Base-by-base conservation (phyloP, 768 basidiomycete species). In the Boletus huronensis region DNA sequence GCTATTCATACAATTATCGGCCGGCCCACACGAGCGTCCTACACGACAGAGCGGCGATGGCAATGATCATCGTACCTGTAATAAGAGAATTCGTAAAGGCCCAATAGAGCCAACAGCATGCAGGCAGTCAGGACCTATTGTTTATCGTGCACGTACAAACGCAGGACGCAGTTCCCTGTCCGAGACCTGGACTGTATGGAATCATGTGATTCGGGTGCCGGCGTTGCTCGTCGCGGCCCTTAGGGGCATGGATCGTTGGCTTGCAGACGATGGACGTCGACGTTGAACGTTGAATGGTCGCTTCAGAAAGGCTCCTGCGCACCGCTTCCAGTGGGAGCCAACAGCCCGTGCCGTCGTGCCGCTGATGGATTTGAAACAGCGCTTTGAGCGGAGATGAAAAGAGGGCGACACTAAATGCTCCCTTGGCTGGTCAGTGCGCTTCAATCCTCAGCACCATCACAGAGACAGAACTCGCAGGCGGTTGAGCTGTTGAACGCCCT, bases 401-500 rank as follows among this genome's bases (percentile, higher is more conserved):
- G 46, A 59, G 55, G 61, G 59, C 58, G 50, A 70, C 58, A 52
- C 53, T 60, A 63, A 58, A 59, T 66, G 50, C 54, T 45, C 54
- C 52, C 47, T 60, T 41, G 56, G 45, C 60, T 70, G 70, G 70
- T 70, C 61, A 69, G 63, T 62, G 67, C 64, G 69, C 65, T 48
- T 62, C 61, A 66, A 70, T 67, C 68, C 64, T 70, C 71, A 70
- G 70, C 69, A 72, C 69, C 69, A 66, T 69, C 69, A 69, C 69
- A 67, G 67, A 72, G 69, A 66, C 69, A 70, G 69, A 68, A 69
- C 71, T 69, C 69, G 65, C 69, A 72, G 69, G 60, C 69, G 65
- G 71, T 71, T 71, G 69, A 64, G 69, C 65, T 62, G 58, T 69
- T 68, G 53, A 65, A 62, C 70, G 62, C 70, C 58, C 65, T 65